Evolutionary conservation across 2,329 filamentous ascomycete species (phyloP).

Genomic region (Sporothrix brasiliensis): DNA sequence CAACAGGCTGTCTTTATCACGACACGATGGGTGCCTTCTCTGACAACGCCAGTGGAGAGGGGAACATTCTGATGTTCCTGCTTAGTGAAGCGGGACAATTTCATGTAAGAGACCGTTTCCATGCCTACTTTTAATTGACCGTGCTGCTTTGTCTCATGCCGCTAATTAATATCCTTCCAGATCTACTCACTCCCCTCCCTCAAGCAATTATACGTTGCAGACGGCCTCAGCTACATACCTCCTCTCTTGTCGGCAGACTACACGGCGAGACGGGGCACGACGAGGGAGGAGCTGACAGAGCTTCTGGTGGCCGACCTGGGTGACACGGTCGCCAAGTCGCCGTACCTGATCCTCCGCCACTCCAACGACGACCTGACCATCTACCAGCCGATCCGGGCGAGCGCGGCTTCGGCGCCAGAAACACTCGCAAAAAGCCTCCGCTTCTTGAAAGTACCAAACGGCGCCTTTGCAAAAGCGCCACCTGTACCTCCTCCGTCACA

Average conservation of each 20-base stretch:
- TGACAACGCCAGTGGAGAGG: constrained; percentile 43
- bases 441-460: constrained; percentile 28
- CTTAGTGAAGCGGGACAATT: constrained; percentile 74
- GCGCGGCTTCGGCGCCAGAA: constrained; percentile 38
- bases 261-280: constrained; percentile 67
- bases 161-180: constrained; percentile 48
- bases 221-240: constrained; percentile 77
- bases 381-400: constrained; percentile 74
- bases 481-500: constrained; percentile 49
- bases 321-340: constrained; percentile 67
- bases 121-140: too few species aligned
- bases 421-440: constrained; percentile 10
- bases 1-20: constrained; percentile 81
- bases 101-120: constrained; percentile 58
- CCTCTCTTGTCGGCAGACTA: constrained; percentile 74
- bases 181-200: constrained; percentile 77
- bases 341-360: constrained; percentile 81
- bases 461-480: constrained; percentile 61
- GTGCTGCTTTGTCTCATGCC: neutral
- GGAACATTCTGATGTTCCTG: constrained; percentile 72
- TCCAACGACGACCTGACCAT: constrained; percentile 80
- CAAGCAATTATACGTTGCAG: constrained; percentile 71
- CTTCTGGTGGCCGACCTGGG: constrained; percentile 84
- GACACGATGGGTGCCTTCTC: constrained; percentile 63
- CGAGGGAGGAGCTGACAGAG: constrained; percentile 75